A percentile compares a stretch with the other conserved stretches of the same genome.
These are phyloP conservation scores for Echinochloa phyllopogon DNA, from an alignment of 176 grass and related monocot species.

Conservation along the genomic window DNA sequence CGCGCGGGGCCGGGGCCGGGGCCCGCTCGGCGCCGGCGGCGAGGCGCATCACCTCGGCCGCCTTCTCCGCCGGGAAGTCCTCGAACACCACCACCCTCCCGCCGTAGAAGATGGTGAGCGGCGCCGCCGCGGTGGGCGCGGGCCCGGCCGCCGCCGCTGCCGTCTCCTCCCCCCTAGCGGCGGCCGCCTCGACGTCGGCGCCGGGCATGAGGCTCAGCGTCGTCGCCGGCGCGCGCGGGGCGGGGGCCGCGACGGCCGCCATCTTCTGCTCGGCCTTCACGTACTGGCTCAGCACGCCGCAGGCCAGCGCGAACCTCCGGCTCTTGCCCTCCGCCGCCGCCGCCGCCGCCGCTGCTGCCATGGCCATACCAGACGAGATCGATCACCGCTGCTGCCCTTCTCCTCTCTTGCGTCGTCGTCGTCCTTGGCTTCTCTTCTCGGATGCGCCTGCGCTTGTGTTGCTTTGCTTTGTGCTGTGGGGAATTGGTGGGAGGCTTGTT, in stretches of 20 bases:
- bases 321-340: conserved; percentile 52
- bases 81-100: conserved; percentile 75
- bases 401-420: background rate
- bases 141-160: conserved; percentile 34
- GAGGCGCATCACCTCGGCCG: conserved; percentile 59
- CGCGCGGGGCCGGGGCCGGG: background rate
- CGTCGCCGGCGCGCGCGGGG: conserved; percentile 23
- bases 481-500: background rate
- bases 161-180: background rate
- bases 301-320: conserved; percentile 76
- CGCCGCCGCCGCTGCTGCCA: conserved; percentile 26
- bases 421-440: background rate
- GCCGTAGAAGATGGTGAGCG: conserved; percentile 82
- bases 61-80: conserved; percentile 73
- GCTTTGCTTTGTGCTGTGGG: background rate
- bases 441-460: background rate
- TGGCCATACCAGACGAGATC: background rate
- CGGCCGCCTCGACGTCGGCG: conserved; percentile 42
- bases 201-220: conserved; percentile 77
- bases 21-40: conserved; percentile 7
- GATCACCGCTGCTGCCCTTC: background rate
- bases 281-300: conserved; percentile 85
- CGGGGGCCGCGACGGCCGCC: conserved; percentile 1
- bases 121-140: conserved; percentile 13
- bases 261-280: conserved; percentile 77